Conservation (phyloP, 192 early-diverging fungal species). For the Lobulomyces angularis region DNA sequence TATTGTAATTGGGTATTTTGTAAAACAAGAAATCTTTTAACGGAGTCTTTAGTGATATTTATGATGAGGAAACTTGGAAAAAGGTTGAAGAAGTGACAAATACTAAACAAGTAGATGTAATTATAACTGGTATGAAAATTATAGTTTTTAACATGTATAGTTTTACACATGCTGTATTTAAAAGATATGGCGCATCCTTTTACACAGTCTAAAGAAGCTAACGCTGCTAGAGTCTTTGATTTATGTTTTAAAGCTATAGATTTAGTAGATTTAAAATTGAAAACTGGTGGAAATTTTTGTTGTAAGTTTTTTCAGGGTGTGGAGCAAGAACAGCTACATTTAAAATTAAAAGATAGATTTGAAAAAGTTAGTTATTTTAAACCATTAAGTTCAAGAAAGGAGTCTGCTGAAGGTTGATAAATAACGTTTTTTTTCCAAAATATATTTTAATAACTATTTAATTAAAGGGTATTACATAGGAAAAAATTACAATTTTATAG, state of each 20-base stretch:
- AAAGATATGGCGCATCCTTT: slow-evolving; percentile 82
- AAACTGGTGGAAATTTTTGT: slow-evolving; percentile 44
- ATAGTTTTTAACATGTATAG: too few relatives aligned
- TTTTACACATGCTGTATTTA: too few relatives aligned
- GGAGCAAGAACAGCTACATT: too few relatives aligned
- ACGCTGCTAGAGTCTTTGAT: slow-evolving; percentile 39
- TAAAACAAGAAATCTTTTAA: slow-evolving; percentile 19
- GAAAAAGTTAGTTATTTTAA: too few relatives aligned
- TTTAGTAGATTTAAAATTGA: slow-evolving; percentile 46
- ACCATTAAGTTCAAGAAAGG: too few relatives aligned
- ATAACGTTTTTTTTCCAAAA: too few relatives aligned
- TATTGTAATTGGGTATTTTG: slow-evolving; percentile 59
- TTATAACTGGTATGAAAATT: too few relatives aligned
- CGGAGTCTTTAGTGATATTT: slow-evolving; percentile 3
- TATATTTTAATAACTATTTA: too few relatives aligned
- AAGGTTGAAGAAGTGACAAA: slow-evolving; percentile 2
- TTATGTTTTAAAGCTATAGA: slow-evolving; percentile 55
- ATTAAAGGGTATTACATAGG: too few relatives aligned
- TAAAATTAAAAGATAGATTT: too few relatives aligned
- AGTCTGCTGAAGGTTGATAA: too few relatives aligned
- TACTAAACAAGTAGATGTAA: slow-evolving; percentile 25
- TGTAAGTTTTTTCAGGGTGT: slow-evolving; percentile 51
- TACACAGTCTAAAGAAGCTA: slow-evolving; percentile 53
- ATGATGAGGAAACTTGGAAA: neutral
- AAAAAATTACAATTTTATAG: too few relatives aligned